These are phyloP conservation scores for Ceratocystiopsis sp. DNA, from an alignment of 2,329 filamentous ascomycete genomes.

Conservation along the genomic window DNA sequence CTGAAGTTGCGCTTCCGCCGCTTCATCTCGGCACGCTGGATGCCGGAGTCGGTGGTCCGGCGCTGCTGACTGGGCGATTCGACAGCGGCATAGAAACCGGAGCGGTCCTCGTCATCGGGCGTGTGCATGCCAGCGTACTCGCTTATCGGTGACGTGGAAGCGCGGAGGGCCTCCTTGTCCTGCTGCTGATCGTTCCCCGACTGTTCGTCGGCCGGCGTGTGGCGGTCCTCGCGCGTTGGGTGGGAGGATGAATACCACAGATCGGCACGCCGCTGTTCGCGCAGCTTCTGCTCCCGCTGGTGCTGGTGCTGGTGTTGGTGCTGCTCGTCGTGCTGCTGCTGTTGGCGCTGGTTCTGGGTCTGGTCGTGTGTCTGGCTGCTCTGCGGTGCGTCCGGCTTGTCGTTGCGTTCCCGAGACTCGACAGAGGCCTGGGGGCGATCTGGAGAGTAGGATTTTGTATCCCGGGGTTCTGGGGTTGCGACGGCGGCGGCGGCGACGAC, in stretches of 20 bases:
- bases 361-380: background rate
- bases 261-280: conserved; percentile 22
- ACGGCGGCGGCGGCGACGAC: no score
- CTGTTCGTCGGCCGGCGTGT: conserved; percentile 29
- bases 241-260: conserved; percentile 26
- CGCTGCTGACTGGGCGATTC: conserved; percentile 29
- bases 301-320: background rate
- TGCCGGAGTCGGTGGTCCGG: conserved; percentile 23
- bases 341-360: conserved; percentile 15
- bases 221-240: conserved; percentile 29
- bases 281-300: conserved; percentile 8
- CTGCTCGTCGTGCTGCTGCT: conserved; percentile 9
- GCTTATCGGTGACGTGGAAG: conserved; percentile 27
- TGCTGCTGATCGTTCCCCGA: conserved; percentile 22
- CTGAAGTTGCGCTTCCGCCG: conserved; percentile 72
- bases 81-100: conserved; percentile 22
- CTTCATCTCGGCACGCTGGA: conserved; percentile 42
- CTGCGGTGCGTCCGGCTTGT: no score
- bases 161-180: conserved; percentile 4
- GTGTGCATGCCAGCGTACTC: conserved; percentile 33
- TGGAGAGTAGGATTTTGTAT: no score
- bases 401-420: no score
- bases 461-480: no score
- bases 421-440: no score
- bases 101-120: conserved; percentile 34